Evolutionary conservation across 306 rosid species (phyloP), one percentile per base, ranked within the genome.

Genomic region (Ziziphus jujuba): DNA sequence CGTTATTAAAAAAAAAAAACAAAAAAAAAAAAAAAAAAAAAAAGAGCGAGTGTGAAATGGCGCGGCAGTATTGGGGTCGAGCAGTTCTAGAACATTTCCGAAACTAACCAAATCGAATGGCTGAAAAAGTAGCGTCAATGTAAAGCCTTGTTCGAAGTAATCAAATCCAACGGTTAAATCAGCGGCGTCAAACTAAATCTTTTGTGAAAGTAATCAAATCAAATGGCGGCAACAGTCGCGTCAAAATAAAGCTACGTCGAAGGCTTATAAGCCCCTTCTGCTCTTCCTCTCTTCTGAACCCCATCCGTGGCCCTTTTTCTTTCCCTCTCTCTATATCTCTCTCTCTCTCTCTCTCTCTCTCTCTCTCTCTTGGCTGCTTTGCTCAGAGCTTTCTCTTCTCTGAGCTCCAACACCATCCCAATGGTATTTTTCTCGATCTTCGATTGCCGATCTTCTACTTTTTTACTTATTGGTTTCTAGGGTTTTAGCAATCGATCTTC

Each of bases 181-280:
- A 4, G 54, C 25, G 45, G 85, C 82, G 77, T 81, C 7, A 65
- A 50, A 54, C 24, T 66, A 59, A 81, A 81, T 80, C 76, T 61
- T 4, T 28, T 28, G 2, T 2, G 33, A 23, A 35, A 49, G 36
- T 23, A 19, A 51, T 5, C 20, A 25, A 52, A 74, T 66, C 74
- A 47, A 55, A 59, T 1, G 59, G 58, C 3, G 44, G 40, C 25
- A 31, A 69, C 64, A 4, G 45, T 51, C 50, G 85, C 85, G 77
- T 81, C 7, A 65, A 43, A 54, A 40, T 66, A 59, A 81, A 81
- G 82, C 76, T 61, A 25, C 14, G 15, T 6, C 56, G 53, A 61
- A 61, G 51, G 47, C 72, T 51, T 44, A 65, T 21, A 60, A 61
- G 2, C 21, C 12, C 25, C 40, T 20, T 23, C 67, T 23, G 22